phyloP scores from a whole-genome alignment of 768 basidiomycete genomes.

The Leucosporidium scottii region DNA sequence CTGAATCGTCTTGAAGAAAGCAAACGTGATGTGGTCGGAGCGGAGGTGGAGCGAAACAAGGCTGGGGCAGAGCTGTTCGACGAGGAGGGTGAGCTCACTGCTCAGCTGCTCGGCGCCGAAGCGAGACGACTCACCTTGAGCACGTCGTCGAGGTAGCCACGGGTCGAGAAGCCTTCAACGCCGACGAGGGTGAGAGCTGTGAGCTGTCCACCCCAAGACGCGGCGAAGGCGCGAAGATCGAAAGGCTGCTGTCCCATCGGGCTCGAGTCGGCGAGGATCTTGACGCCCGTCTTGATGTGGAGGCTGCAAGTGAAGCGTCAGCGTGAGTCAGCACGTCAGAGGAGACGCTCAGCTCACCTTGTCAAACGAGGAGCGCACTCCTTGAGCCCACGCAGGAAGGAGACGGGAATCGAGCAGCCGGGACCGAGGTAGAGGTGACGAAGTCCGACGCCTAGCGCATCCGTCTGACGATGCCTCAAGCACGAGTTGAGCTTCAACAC shows the following conservation, averaged over 20 bases:
- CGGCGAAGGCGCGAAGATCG: neutral
- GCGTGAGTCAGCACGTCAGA: too few species aligned
- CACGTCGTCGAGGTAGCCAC: constrained; percentile 5
- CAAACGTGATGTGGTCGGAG: constrained; percentile 12
- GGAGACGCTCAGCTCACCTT: neutral
- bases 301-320: neutral
- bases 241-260: constrained; percentile 6
- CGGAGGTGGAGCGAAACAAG: constrained; percentile 7
- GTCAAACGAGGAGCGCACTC: constrained; percentile 1
- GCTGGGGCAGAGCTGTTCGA: constrained; percentile 7
- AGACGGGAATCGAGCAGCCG: constrained; percentile 1
- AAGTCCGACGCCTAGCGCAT: constrained; percentile 3
- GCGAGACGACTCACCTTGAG: neutral
- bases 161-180: neutral
- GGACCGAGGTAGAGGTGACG: constrained; percentile 5
- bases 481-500: constrained; percentile 9
- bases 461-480: constrained; percentile 4
- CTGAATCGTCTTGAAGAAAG: neutral
- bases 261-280: constrained; percentile 3
- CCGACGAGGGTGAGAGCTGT: constrained; percentile 8
- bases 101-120: neutral
- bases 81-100: too few species aligned
- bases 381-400: neutral
- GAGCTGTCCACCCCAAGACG: neutral
- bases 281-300: constrained; percentile 6